phyloP scores from a whole-genome alignment of 148 eudicot genomes.

The Linanthus parryae region DNA sequence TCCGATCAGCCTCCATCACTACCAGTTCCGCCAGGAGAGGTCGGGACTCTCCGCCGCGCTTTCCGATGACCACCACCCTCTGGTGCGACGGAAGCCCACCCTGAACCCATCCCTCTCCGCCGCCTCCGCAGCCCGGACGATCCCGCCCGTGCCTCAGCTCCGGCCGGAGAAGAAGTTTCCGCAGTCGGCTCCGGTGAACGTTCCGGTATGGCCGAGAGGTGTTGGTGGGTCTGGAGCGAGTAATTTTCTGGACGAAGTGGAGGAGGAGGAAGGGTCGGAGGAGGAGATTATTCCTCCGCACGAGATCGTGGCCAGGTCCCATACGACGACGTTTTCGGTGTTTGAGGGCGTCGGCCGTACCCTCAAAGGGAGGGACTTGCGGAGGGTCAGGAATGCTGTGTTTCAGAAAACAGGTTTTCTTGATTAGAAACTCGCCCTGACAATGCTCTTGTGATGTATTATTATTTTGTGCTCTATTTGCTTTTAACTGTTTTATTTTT shows the following conservation, averaged over 20 bases:
- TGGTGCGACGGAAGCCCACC: constrained; percentile 41
- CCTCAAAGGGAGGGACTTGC: constrained; percentile 63
- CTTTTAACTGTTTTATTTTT: too few species aligned
- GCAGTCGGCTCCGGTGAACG: constrained; percentile 70
- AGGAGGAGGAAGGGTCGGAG: constrained; percentile 22
- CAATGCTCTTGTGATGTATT: too few species aligned
- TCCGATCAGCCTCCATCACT: constrained; percentile 9
- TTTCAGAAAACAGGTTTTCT: constrained; percentile 68
- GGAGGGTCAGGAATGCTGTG: constrained; percentile 56
- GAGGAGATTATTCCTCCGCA: constrained; percentile 72
- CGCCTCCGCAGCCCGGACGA: constrained; percentile 15
- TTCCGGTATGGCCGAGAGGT: constrained; percentile 50
- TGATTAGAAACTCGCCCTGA: constrained; percentile 36
- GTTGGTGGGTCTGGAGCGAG: background rate
- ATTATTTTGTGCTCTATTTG: too few species aligned
- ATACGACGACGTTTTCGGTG: constrained; percentile 49
- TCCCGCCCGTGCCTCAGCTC: constrained; percentile 9
- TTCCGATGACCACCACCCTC: constrained; percentile 20
- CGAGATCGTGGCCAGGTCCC: constrained; percentile 72
- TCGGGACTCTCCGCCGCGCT: constrained; percentile 44
- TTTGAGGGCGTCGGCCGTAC: constrained; percentile 72
- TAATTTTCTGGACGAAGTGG: constrained; percentile 21
- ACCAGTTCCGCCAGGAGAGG: constrained; percentile 10
- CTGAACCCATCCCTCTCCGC: constrained; percentile 24
- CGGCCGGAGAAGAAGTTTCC: constrained; percentile 20